Conservation (phyloP, 169 alveolate genomes). For the Eimeria praecox region DNA sequence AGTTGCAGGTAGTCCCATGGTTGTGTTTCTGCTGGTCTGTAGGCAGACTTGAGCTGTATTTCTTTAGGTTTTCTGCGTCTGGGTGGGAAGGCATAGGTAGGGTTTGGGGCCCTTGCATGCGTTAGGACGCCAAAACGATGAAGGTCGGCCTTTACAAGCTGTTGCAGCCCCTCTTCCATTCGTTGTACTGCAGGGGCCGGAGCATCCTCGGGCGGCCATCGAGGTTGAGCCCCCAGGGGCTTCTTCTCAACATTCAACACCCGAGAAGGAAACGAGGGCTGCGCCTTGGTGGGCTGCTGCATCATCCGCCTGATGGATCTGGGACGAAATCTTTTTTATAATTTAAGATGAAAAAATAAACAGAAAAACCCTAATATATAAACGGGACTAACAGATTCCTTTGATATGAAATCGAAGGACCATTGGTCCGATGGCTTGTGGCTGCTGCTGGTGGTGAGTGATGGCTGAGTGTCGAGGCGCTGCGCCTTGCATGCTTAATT, state of each 20-base stretch:
- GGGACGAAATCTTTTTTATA: not conserved
- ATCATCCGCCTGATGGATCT: not conserved
- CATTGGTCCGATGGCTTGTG: not conserved
- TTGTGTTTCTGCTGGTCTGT: not conserved
- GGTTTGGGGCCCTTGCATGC: conserved; percentile 18
- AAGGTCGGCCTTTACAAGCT: not conserved
- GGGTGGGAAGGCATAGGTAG: not conserved
- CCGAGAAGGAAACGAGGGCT: no score
- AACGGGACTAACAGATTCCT: not conserved
- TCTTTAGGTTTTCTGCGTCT: not conserved
- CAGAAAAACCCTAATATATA: no score
- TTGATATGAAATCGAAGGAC: not conserved
- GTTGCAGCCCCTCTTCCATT: not conserved
- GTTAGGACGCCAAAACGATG: conserved; percentile 36
- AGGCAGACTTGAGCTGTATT: not conserved
- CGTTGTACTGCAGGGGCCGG: conserved; percentile 21
- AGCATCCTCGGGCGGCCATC: conserved; percentile 14
- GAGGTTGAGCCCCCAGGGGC: not conserved
- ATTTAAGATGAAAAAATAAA: not conserved
- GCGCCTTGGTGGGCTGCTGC: not conserved
- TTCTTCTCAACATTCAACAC: not conserved
- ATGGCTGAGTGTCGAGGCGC: not conserved
- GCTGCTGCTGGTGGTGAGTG: not conserved
- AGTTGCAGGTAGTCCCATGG: not conserved
- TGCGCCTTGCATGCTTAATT: not conserved